Percentiles rank a stretch among this genome's conserved stretches.
Conservation (phyloP, 2,329 filamentous ascomycete species). For the Colletotrichum cordylinicola region DNA sequence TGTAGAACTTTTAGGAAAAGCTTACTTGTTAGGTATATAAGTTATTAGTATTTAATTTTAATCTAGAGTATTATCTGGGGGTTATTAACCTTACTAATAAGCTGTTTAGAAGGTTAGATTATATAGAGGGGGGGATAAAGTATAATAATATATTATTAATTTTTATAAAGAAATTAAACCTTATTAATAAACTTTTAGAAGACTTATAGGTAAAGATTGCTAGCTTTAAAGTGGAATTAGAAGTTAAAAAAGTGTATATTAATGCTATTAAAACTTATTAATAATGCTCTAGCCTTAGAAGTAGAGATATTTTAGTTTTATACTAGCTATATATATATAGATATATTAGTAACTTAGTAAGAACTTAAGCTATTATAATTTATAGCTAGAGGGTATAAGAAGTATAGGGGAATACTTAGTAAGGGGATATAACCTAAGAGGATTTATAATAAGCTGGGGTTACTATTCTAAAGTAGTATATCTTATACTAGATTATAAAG, state of each 20-base stretch:
- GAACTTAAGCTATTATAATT: background rate
- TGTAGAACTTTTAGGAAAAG: background rate
- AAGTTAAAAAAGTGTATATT: background rate
- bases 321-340: background rate
- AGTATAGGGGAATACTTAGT: background rate
- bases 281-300: background rate
- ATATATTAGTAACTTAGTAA: background rate
- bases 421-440: background rate
- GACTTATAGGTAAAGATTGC: background rate
- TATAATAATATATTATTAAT: background rate
- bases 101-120: background rate
- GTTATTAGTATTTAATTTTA: background rate
- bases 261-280: background rate
- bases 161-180: background rate
- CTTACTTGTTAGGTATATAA: background rate
- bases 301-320: background rate
- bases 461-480: slow-evolving; percentile 18
- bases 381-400: background rate
- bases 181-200: background rate
- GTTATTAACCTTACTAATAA: background rate
- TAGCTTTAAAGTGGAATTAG: background rate
- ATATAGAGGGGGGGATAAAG: background rate
- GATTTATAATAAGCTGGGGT: background rate
- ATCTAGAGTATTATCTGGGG: background rate
- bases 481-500: slow-evolving; percentile 11